A percentile compares a stretch with the other conserved stretches of the same genome.
Conservation (phyloP, 1,139 yeast genomes). For the Spencermartinsiella ligniputridi region DNA sequence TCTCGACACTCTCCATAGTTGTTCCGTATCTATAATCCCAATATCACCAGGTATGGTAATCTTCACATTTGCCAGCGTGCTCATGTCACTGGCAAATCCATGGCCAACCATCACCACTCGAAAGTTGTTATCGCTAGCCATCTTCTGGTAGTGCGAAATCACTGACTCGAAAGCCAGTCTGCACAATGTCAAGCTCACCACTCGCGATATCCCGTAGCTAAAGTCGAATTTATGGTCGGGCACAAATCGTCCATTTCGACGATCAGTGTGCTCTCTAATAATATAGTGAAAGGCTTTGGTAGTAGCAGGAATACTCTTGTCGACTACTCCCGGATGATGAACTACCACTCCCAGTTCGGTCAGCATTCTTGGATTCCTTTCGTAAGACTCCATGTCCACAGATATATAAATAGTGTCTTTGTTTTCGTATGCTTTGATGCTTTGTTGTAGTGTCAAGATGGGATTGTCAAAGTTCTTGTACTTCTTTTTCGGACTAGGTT, state of each 20-base stretch:
- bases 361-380: conserved; percentile 40
- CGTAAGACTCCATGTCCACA: conserved; percentile 66
- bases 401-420: conserved; percentile 26
- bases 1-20: conserved; percentile 45
- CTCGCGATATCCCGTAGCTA: conserved; percentile 42
- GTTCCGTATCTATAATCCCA: conserved; percentile 48
- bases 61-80: conserved; percentile 48
- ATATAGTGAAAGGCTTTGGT: conserved; percentile 53
- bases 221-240: conserved; percentile 57
- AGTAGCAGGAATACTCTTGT: conserved; percentile 35
- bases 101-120: conserved; percentile 60
- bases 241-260: conserved; percentile 55
- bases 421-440: neutral
- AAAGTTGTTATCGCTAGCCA: neutral
- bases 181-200: conserved; percentile 17
- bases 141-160: conserved; percentile 8
- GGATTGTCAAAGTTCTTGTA: neutral
- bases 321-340: conserved; percentile 53
- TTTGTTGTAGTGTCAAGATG: neutral
- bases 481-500: neutral
- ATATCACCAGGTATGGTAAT: conserved; percentile 42
- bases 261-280: conserved; percentile 45
- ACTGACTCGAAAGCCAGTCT: conserved; percentile 12
- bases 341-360: conserved; percentile 68
- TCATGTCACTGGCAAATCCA: conserved; percentile 57